These are phyloP conservation scores for Leptodermis oblonga DNA, from an alignment of 257 asterid genomes.

Conservation along the genomic window DNA sequence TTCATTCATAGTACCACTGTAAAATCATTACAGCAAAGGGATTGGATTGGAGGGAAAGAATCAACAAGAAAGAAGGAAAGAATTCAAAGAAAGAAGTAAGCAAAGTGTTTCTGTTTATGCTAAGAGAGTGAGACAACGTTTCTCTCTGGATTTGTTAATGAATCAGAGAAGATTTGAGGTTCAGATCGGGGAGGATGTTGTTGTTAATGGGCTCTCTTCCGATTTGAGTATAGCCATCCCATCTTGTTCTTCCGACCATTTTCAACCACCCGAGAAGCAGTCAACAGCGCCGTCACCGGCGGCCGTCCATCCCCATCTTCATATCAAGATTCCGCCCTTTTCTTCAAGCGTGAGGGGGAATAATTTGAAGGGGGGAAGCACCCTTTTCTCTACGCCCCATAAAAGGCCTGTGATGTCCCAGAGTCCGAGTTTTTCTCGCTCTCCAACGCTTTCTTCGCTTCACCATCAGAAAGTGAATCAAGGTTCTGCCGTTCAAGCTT, in stretches of 20 bases:
- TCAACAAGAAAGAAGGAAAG: not conserved
- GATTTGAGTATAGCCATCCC: conserved; percentile 18
- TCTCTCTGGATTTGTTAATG: conserved; percentile 20
- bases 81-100: not conserved
- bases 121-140: not conserved
- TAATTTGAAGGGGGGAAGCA: conserved; percentile 18
- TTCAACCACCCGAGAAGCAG: conserved; percentile 4
- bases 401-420: conserved; percentile 39
- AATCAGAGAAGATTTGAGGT: conserved; percentile 26
- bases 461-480: conserved; percentile 16
- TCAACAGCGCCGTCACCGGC: conserved; percentile 19
- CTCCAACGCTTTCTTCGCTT: conserved; percentile 25
- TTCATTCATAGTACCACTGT: not conserved
- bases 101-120: not conserved
- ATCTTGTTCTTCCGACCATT: conserved; percentile 11
- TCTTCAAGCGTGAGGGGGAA: conserved; percentile 23
- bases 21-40: not conserved
- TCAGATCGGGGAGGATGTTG: conserved; percentile 23
- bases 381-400: conserved; percentile 33
- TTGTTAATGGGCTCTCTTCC: conserved; percentile 17
- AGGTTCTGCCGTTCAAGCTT: conserved; percentile 8
- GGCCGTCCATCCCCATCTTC: conserved; percentile 16
- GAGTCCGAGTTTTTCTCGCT: conserved; percentile 27
- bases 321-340: conserved; percentile 30
- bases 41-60: conserved; percentile 1